phyloP scores from a whole-genome alignment of 108 stramenopile genomes.

The Cyclotella sp. region DNA sequence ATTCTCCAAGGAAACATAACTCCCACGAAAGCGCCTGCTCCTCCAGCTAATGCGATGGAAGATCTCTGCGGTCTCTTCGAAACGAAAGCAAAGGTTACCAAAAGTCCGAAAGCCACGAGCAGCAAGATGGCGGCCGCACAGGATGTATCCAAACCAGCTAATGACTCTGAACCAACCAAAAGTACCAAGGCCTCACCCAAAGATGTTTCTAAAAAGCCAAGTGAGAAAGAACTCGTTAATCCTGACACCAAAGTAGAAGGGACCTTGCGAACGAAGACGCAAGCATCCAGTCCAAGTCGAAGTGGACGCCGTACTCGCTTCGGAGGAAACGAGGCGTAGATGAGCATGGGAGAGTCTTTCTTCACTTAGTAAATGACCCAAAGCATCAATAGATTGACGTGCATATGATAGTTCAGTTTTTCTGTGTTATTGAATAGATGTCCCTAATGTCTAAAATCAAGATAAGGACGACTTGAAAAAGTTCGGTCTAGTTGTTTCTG shows the following conservation, averaged over 20 bases:
- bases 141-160: neutral
- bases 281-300: neutral
- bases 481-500: too few relatives aligned
- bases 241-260: neutral
- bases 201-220: too few relatives aligned
- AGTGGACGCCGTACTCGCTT: neutral
- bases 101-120: neutral
- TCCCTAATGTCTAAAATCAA: too few relatives aligned
- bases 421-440: too few relatives aligned
- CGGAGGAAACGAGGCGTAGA: neutral
- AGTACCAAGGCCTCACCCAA: too few relatives aligned
- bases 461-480: too few relatives aligned
- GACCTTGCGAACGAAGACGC: neutral
- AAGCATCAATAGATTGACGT: too few relatives aligned
- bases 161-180: too few relatives aligned
- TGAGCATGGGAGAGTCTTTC: neutral
- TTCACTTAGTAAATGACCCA: too few relatives aligned
- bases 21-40: constrained; percentile 15
- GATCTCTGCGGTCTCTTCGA: constrained; percentile 16
- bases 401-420: too few relatives aligned
- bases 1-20: constrained; percentile 1
- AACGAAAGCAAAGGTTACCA: constrained; percentile 15
- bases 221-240: too few relatives aligned
- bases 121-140: neutral
- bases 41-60: constrained; percentile 5